These are phyloP conservation scores for Carpinus fangiana DNA, from an alignment of 306 rosid genomes.

Conservation along the genomic window DNA sequence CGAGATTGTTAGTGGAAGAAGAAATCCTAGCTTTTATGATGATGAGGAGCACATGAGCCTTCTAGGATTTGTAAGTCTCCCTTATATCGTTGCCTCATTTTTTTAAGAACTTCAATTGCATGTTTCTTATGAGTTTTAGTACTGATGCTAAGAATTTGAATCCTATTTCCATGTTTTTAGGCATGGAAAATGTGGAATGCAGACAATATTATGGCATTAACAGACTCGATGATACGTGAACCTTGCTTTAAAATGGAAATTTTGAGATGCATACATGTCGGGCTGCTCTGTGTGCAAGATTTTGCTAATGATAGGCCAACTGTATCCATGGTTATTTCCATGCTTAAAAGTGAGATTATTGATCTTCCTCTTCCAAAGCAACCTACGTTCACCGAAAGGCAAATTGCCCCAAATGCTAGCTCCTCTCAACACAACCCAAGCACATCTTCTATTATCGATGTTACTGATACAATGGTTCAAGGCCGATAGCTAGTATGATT, in stretches of 20 bases:
- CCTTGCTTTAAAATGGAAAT: no score
- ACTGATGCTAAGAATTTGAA: no score
- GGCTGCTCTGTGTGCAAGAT: no score
- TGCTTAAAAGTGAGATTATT: not conserved
- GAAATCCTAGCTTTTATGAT: no score
- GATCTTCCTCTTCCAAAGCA: not conserved
- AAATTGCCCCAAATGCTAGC: not conserved
- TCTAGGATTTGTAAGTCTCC: no score
- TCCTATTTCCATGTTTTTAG: not conserved
- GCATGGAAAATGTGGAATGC: not conserved
- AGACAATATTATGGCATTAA: not conserved
- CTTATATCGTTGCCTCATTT: no score
- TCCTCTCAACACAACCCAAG: not conserved
- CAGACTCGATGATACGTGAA: not conserved
- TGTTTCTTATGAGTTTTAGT: no score
- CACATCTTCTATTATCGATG: not conserved
- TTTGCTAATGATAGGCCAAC: no score
- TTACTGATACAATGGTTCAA: not conserved
- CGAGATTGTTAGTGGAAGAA: conserved; percentile 14
- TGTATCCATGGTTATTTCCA: no score
- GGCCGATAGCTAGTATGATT: not conserved
- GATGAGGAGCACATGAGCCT: no score
- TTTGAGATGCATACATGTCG: no score
- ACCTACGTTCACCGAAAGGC: not conserved
- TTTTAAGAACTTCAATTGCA: no score